These are phyloP conservation scores for Coniochaeta ligniaria DNA, from an alignment of 2,329 filamentous ascomycete genomes.

Conservation along the genomic window DNA sequence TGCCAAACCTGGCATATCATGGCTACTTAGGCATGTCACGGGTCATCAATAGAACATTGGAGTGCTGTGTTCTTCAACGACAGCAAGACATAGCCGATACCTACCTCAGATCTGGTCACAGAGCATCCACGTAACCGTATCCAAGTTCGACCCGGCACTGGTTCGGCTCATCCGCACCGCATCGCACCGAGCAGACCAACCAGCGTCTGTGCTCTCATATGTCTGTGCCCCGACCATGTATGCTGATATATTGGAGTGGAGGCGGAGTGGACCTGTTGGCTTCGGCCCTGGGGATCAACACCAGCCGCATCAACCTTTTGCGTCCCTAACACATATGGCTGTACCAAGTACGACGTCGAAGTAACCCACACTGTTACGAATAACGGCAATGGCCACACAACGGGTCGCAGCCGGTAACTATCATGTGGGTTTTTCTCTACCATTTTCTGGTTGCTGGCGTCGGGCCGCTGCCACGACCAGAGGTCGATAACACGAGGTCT, in stretches of 20 bases:
- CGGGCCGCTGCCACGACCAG: neutral
- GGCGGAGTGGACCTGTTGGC: neutral
- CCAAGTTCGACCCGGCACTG: neutral
- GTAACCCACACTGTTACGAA: neutral
- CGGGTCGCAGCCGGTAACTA: neutral
- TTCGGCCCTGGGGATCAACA: neutral
- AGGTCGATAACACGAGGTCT: neutral
- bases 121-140: neutral
- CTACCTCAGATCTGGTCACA: neutral
- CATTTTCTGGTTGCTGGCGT: neutral
- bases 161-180: constrained; percentile 1
- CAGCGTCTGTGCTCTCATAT: neutral
- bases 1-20: neutral
- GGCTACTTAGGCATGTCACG: neutral
- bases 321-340: neutral
- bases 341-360: neutral
- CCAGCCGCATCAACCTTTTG: neutral
- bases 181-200: neutral
- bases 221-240: neutral
- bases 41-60: too few species aligned
- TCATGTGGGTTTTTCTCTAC: neutral
- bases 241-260: neutral
- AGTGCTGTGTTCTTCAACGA: too few species aligned
- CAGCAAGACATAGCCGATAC: neutral
- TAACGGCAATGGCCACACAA: neutral